Evolutionary conservation across 805 yeast genomes (phyloP).

Genomic region (Lipomyces anomalus): DNA sequence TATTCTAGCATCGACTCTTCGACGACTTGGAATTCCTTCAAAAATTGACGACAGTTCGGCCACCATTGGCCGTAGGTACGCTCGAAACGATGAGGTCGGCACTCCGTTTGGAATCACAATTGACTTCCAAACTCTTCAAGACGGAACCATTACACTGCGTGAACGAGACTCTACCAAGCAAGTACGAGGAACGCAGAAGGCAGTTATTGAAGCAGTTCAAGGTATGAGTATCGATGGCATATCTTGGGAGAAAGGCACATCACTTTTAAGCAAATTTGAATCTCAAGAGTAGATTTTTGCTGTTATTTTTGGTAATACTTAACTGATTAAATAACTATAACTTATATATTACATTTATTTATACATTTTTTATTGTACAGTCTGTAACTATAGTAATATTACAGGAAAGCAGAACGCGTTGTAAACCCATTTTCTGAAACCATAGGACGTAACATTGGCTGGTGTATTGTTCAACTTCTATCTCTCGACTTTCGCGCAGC

Average conservation of each 20-base stretch:
- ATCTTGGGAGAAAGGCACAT: constrained; percentile 83
- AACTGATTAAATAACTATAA: too few relatives aligned
- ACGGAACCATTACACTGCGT: constrained; percentile 85
- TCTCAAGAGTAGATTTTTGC: constrained; percentile 46
- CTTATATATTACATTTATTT: neutral
- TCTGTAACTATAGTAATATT: neutral
- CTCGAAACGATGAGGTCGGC: constrained; percentile 97
- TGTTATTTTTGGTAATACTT: neutral
- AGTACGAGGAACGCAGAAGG: constrained; percentile 83
- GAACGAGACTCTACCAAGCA: constrained; percentile 96
- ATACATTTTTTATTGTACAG: neutral
- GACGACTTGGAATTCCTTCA: constrained; percentile 80
- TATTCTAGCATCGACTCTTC: constrained; percentile 58
- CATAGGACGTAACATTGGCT: neutral
- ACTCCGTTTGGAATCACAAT: constrained; percentile 98
- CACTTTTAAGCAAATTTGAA: constrained; percentile 65
- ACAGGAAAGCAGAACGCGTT: neutral
- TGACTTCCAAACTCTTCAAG: constrained; percentile 87
- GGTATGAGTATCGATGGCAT: constrained; percentile 58
- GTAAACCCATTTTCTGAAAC: too few relatives aligned
- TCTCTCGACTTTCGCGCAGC: constrained; percentile 49
- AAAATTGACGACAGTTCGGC: constrained; percentile 97
- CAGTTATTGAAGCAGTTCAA: constrained; percentile 63
- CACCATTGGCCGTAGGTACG: constrained; percentile 94
- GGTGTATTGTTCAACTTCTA: neutral